These are phyloP conservation scores for Mycena floridula DNA, from an alignment of 768 basidiomycete genomes.

Conservation along the genomic window DNA sequence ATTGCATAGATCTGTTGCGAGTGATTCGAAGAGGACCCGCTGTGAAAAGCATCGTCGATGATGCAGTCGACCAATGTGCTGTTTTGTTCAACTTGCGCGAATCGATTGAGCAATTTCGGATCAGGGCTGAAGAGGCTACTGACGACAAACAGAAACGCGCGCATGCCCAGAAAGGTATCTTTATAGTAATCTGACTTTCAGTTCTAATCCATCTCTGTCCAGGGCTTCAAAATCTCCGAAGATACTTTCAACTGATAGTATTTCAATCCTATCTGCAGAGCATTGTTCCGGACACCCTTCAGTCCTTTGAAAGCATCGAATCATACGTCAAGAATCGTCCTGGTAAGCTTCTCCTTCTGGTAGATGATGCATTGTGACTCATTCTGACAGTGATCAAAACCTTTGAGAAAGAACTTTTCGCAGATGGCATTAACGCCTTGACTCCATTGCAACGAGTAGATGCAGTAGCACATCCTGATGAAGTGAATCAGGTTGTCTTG, in stretches of 20 bases:
- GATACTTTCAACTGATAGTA: conserved; percentile 81
- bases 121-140: conserved; percentile 69
- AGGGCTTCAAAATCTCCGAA: conserved; percentile 77
- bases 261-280: conserved; percentile 90
- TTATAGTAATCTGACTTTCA: conserved; percentile 11
- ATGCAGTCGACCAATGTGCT: conserved; percentile 82
- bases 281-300: conserved; percentile 72
- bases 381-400: conserved; percentile 76
- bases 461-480: conserved; percentile 75
- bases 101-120: conserved; percentile 77
- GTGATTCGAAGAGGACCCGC: conserved; percentile 82
- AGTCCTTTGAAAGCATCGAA: conserved; percentile 72
- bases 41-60: conserved; percentile 83
- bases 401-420: conserved; percentile 83
- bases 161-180: conserved; percentile 75
- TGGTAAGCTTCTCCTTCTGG: conserved; percentile 37
- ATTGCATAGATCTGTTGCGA: conserved; percentile 60
- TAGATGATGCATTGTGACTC: background rate
- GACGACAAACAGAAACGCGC: conserved; percentile 64
- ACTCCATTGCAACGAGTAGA: conserved; percentile 77
- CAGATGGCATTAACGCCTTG: conserved; percentile 72
- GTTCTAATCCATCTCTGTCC: background rate
- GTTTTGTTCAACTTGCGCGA: conserved; percentile 82
- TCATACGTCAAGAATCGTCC: conserved; percentile 79
- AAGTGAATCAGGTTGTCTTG: conserved; percentile 80